These are phyloP conservation scores for Hemerocallis citrina DNA, from an alignment of 106 monocot species.

Conservation along the genomic window DNA sequence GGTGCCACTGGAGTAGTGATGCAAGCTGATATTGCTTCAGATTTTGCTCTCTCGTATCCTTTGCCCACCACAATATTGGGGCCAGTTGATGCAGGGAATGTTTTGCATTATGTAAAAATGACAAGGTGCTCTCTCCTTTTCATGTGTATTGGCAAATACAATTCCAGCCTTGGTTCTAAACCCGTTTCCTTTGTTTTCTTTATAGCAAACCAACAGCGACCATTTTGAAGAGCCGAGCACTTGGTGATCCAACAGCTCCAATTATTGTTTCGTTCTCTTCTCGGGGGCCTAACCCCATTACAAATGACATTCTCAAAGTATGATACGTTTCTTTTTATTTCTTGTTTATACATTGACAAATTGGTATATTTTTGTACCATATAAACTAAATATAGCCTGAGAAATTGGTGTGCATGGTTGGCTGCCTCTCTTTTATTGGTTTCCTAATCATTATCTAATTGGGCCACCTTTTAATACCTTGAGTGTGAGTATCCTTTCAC, in stretches of 20 bases:
- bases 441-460: too few species aligned
- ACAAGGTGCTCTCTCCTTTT: conserved; percentile 2
- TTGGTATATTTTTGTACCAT: neutral
- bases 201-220: conserved; percentile 7
- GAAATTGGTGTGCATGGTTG: too few species aligned
- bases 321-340: neutral
- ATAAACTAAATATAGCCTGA: neutral
- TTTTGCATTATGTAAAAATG: conserved; percentile 3
- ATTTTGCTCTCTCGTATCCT: conserved; percentile 1
- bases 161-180: neutral
- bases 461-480: too few species aligned
- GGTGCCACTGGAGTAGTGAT: conserved; percentile 9
- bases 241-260: neutral
- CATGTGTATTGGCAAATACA: too few species aligned
- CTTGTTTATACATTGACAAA: neutral
- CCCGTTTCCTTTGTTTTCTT: neutral
- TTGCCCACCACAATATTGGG: neutral
- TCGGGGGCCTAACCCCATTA: conserved; percentile 16
- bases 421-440: too few species aligned
- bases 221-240: conserved; percentile 6
- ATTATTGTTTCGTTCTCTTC: conserved; percentile 16
- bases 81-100: neutral
- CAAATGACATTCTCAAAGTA: conserved; percentile 19
- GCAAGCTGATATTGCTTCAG: neutral
- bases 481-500: too few species aligned